Percentiles rank a stretch among this genome's conserved stretches.
Evolutionary conservation across 2,329 filamentous ascomycete genomes (phyloP).

Genomic region (Cephalotrichum gorgonifer): DNA sequence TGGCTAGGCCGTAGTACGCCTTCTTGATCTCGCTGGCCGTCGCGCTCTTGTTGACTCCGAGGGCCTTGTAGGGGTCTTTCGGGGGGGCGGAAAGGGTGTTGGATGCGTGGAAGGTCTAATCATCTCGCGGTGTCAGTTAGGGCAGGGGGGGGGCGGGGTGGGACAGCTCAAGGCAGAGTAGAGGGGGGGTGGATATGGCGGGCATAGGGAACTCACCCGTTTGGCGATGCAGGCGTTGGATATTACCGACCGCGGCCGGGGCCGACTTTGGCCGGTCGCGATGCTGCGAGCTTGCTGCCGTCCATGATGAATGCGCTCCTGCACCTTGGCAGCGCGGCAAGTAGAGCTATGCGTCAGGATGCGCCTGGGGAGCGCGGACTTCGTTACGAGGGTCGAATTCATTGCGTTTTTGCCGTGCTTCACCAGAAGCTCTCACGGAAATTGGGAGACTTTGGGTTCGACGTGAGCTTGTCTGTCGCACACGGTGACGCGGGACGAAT

Average conservation of each 20-base stretch:
- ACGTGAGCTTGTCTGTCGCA: background rate
- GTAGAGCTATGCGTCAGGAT: constrained; percentile 31
- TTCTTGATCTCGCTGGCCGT: constrained; percentile 88
- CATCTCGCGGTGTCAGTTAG: background rate
- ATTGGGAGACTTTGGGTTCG: background rate
- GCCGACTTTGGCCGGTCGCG: constrained; percentile 1
- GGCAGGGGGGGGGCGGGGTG: background rate
- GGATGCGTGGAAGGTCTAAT: constrained; percentile 52
- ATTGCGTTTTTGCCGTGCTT: constrained; percentile 23
- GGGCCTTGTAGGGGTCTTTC: constrained; percentile 76
- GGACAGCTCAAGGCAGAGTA: constrained; percentile 1
- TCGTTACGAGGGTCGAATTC: constrained; percentile 37
- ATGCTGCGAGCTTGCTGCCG: constrained; percentile 16
- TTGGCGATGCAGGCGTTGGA: constrained; percentile 17
- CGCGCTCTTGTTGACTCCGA: constrained; percentile 77
- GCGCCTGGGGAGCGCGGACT: constrained; percentile 34
- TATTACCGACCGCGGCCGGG: background rate
- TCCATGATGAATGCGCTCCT: constrained; percentile 26
- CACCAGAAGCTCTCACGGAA: constrained; percentile 13
- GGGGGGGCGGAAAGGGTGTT: constrained; percentile 29
- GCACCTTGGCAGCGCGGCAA: constrained; percentile 27
- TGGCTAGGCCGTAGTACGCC: constrained; percentile 93
- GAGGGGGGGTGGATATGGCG: background rate
- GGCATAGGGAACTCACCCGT: constrained; percentile 11
- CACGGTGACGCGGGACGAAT: background rate